A percentile compares a stretch with the other conserved stretches of the same genome.
Conservation (phyloP, 139 green algal genomes). For the Deuterostichococcus epilithicus region DNA sequence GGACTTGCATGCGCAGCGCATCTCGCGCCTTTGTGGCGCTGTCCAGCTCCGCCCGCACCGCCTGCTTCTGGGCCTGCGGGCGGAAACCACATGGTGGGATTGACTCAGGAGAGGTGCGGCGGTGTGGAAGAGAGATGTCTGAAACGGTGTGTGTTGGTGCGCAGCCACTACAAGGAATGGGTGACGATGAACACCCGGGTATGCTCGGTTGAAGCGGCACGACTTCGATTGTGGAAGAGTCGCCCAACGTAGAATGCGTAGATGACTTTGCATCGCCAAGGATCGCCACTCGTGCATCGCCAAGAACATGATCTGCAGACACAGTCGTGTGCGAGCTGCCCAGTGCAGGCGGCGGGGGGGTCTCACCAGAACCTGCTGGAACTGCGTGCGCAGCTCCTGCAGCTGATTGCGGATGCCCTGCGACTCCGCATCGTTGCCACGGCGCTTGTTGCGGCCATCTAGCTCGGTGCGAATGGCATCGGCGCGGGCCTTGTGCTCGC, state of each 20-base stretch:
- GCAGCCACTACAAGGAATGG: too few relatives aligned
- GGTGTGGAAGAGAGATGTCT: not conserved
- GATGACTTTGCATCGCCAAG: not conserved
- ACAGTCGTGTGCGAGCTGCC: not conserved
- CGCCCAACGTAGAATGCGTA: not conserved
- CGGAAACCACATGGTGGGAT: not conserved
- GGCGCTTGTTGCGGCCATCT: conserved; percentile 3
- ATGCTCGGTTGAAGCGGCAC: too few relatives aligned
- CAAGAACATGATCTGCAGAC: not conserved
- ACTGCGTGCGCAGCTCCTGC: conserved; percentile 11
- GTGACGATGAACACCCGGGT: too few relatives aligned
- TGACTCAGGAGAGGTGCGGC: not conserved
- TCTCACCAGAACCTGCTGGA: conserved; percentile 19
- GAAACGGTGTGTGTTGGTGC: too few relatives aligned
- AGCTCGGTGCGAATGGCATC: conserved; percentile 25
- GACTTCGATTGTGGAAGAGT: not conserved
- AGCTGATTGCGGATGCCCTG: conserved; percentile 6
- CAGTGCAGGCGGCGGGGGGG: not conserved
- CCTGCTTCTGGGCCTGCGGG: conserved; percentile 39
- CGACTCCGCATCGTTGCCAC: not conserved
- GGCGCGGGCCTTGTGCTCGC: conserved; percentile 19
- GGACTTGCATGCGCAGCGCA: conserved; percentile 29
- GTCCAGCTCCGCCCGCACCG: conserved; percentile 40
- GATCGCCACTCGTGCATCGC: too few relatives aligned
- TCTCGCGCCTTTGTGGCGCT: conserved; percentile 29